Conservation (phyloP, 805 yeast genomes). For the Wickerhamomyces strasburgensis region DNA sequence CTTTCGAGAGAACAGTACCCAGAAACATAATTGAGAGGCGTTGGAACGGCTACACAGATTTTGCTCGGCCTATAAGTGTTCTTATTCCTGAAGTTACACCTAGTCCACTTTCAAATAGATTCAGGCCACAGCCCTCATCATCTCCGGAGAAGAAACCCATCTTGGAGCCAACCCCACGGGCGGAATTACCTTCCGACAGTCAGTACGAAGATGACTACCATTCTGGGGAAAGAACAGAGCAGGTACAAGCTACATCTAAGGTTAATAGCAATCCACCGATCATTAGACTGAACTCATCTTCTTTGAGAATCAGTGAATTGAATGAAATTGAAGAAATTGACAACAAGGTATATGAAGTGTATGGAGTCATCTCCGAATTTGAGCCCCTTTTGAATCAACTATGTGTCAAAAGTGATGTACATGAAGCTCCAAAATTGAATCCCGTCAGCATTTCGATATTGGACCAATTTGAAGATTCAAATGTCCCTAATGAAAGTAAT, state of each 20-base stretch:
- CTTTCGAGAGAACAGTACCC: neutral
- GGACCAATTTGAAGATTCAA: neutral
- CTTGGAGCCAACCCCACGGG: neutral
- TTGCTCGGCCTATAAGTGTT: no score
- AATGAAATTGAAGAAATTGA: constrained; percentile 17
- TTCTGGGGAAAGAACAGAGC: no score
- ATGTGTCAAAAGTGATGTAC: constrained; percentile 8
- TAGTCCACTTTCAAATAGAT: no score
- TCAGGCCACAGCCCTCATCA: neutral
- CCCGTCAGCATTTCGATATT: constrained; percentile 8
- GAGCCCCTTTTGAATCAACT: constrained; percentile 16
- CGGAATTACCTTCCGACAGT: constrained; percentile 1
- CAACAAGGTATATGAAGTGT: constrained; percentile 13
- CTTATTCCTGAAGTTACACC: no score
- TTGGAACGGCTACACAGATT: no score
- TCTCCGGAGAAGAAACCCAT: neutral
- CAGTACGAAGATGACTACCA: constrained; percentile 1
- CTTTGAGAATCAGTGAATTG: constrained; percentile 6
- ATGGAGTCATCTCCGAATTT: constrained; percentile 15
- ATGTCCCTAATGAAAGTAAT: constrained; percentile 7
- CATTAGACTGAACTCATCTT: no score
- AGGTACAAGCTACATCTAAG: no score
- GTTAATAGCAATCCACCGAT: no score
- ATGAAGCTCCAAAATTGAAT: constrained; percentile 9
- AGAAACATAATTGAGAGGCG: no score